These are phyloP conservation scores for Kwoniella sp. DNA, from an alignment of 768 basidiomycete species.

Conservation along the genomic window DNA sequence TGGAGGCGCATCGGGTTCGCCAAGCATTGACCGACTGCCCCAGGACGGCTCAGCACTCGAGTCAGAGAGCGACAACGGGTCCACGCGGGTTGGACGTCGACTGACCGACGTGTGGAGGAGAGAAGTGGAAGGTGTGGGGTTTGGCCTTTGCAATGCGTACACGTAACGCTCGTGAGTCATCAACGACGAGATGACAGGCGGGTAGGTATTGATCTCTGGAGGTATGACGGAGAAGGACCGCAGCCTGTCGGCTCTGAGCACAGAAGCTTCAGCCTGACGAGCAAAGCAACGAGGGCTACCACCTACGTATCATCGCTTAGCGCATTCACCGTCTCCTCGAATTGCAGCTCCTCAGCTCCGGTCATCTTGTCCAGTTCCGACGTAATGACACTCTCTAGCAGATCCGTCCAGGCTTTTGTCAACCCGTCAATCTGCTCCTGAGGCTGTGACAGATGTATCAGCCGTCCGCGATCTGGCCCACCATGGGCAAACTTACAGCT, in stretches of 20 bases:
- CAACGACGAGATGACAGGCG: conserved; percentile 31
- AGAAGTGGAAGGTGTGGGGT: conserved; percentile 36
- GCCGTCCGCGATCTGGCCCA: background rate
- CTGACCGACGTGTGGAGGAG: conserved; percentile 21
- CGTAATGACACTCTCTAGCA: conserved; percentile 27
- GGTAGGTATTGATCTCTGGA: conserved; percentile 39
- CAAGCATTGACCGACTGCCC: conserved; percentile 35
- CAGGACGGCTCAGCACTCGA: conserved; percentile 18
- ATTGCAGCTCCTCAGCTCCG: conserved; percentile 22
- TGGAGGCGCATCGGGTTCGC: conserved; percentile 35
- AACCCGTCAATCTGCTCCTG: conserved; percentile 25
- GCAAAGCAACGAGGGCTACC: background rate
- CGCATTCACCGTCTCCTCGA: conserved; percentile 20
- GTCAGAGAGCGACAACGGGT: conserved; percentile 2
- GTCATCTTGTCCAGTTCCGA: conserved; percentile 32
- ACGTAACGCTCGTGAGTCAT: conserved; percentile 35
- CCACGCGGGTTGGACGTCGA: conserved; percentile 14
- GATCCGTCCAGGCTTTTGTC: conserved; percentile 28
- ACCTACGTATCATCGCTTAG: conserved; percentile 27
- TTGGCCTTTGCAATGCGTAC: conserved; percentile 35
- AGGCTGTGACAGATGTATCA: conserved; percentile 17
- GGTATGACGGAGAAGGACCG: conserved; percentile 34
- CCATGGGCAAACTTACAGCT: conserved; percentile 35
- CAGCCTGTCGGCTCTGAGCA: conserved; percentile 23
- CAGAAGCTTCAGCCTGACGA: background rate